A percentile compares a stretch with the other conserved stretches of the same genome.
Evolutionary conservation across 164 flowering plant genomes (phyloP).

Genomic region (Tinospora cordifolia): DNA sequence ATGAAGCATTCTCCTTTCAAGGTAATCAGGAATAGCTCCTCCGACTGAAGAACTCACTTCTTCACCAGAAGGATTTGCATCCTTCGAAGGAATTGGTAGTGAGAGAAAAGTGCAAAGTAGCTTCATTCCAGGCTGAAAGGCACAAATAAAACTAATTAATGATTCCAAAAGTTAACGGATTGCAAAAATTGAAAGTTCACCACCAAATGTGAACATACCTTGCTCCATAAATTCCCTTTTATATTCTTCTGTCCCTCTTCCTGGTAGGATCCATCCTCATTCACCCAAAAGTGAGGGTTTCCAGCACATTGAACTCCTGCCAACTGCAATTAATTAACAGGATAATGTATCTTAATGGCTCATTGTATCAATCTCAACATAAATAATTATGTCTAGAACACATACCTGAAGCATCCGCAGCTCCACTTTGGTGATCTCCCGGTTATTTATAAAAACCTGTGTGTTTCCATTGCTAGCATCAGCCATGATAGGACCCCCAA

Average conservation of each 20-base stretch:
- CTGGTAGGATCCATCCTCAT: slow-evolving; percentile 89
- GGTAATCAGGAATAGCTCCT: slow-evolving; percentile 48
- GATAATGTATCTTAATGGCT: background rate
- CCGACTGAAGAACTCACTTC: slow-evolving; percentile 31
- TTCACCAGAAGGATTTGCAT: slow-evolving; percentile 36
- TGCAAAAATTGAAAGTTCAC: background rate
- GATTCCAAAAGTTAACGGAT: background rate
- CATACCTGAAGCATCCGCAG: slow-evolving; percentile 80
- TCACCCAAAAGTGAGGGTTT: slow-evolving; percentile 92
- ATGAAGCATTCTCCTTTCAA: slow-evolving; percentile 52
- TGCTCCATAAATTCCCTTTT: slow-evolving; percentile 89
- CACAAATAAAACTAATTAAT: slow-evolving; percentile 3
- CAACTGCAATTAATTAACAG: slow-evolving; percentile 40
- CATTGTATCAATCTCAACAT: background rate
- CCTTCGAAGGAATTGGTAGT: slow-evolving; percentile 75
- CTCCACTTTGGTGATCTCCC: slow-evolving; percentile 89
- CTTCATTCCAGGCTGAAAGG: slow-evolving; percentile 66
- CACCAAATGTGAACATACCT: slow-evolving; percentile 37
- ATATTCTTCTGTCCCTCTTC: slow-evolving; percentile 94
- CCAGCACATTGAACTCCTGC: slow-evolving; percentile 98
- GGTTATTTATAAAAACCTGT: slow-evolving; percentile 70
- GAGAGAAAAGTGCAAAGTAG: slow-evolving; percentile 74
- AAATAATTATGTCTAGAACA: background rate
- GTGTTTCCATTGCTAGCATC: slow-evolving; percentile 96
- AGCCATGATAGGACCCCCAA: slow-evolving; percentile 60